Base-by-base conservation (phyloP, 1,284 basidiomycete species). In the Cutaneotrichosporon sp. region DNA sequence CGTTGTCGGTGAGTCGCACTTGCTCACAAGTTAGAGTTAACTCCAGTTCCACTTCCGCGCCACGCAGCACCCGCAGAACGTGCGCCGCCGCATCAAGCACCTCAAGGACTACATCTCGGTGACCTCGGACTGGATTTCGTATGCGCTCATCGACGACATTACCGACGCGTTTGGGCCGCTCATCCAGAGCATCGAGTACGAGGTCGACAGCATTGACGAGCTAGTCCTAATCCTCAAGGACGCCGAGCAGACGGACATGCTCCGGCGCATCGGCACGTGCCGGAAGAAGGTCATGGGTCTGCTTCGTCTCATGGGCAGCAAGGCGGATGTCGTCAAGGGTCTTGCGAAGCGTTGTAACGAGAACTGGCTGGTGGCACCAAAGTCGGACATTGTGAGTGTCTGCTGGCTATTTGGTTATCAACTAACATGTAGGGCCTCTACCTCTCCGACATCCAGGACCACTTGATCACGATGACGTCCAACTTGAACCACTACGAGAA, bases 271-370 rank as follows among this genome's bases (percentile, higher is more conserved):
- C 73, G 97, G 97, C 51, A 97, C 93, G 0, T 99, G 97, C 79
- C 86, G 97, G 58, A 99, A 99, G 84, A 99, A 99, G 82, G 97
- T 99, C 73, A 99, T 99, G 97, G 97, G 97, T 34, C 82, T 99
- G 46, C 81, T 99, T 58, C 77, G 85, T 7, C 82, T 99, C 60
- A 98, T 99, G 96, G 97, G 97, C 46, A 98, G 97, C 82, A 99
- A 99, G 84, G 97, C 97, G 55, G 97, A 99, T 77, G 97, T 99
- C 66, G 97, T 99, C 68, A 99, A 99, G 78, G 97, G 97, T 18
- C 83, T 99, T 42, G 95, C 96, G 36, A 99, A 99, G 82, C 86
- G 96, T 69, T 96, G 78, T 77, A 99, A 99, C 77, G 97, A 99
- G 82, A 97, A 99, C 76, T 99, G 97, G 97, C 88, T 91, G 62